A percentile compares a stretch with the other conserved stretches of the same genome.
phyloP scores from a whole-genome alignment of 257 asterid species.

The Solanum rostratum region DNA sequence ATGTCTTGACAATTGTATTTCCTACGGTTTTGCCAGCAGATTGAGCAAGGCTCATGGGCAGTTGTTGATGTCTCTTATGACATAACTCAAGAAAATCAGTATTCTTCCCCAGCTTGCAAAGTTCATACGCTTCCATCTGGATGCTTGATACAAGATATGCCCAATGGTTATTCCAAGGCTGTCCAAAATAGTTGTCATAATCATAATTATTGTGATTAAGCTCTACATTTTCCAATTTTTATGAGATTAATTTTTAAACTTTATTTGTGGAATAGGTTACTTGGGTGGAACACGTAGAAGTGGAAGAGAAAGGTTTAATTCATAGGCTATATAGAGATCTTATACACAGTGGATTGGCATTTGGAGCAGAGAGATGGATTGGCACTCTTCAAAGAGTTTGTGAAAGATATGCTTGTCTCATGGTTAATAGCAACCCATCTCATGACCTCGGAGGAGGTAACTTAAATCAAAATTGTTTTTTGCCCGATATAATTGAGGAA shows the following conservation, averaged over 20 bases:
- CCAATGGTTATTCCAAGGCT: conserved; percentile 97
- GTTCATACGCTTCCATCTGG: conserved; percentile 82
- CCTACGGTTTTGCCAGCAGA: conserved; percentile 73
- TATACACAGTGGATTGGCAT: conserved; percentile 63
- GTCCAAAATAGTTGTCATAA: background rate
- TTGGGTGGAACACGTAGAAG: conserved; percentile 92
- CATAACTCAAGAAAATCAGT: conserved; percentile 47
- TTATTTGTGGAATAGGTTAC: conserved; percentile 38
- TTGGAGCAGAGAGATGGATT: conserved; percentile 96
- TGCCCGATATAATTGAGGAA: background rate
- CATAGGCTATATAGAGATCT: conserved; percentile 67
- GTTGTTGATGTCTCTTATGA: conserved; percentile 82
- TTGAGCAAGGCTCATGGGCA: conserved; percentile 82
- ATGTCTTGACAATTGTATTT: conserved; percentile 50
- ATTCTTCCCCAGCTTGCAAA: conserved; percentile 38
- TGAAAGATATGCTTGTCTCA: conserved; percentile 68
- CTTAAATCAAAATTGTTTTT: background rate
- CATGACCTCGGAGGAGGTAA: conserved; percentile 82
- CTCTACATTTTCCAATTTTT: background rate
- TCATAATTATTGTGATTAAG: background rate
- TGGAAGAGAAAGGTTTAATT: conserved; percentile 59
- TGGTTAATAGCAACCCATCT: conserved; percentile 51
- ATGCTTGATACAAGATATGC: conserved; percentile 90
- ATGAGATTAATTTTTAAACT: background rate
- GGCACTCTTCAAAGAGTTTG: conserved; percentile 67